phyloP scores from a whole-genome alignment of 768 basidiomycete species.

The Sutorius australiensis region DNA sequence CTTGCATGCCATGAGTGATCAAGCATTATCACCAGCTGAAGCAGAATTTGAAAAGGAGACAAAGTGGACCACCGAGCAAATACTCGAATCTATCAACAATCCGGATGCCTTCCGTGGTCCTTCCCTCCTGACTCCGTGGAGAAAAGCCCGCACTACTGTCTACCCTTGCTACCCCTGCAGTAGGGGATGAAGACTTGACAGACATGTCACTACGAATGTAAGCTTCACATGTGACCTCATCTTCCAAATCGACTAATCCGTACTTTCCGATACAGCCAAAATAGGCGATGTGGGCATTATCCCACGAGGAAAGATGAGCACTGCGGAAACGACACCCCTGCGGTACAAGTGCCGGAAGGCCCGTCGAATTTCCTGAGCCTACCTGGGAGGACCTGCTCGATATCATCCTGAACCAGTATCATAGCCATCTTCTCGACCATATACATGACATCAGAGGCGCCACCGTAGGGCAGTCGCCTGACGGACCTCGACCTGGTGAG shows the following conservation, averaged over 20 bases:
- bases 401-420: constrained; percentile 23
- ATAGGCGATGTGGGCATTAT: constrained; percentile 41
- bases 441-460: constrained; percentile 18
- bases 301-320: constrained; percentile 48
- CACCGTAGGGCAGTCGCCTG: constrained; percentile 26
- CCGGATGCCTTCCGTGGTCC: not conserved
- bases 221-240: not conserved
- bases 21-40: not conserved
- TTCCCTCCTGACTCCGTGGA: not conserved
- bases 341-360: constrained; percentile 11
- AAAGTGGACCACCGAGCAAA: not conserved
- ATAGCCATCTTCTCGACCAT: constrained; percentile 19
- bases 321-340: constrained; percentile 32
- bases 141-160: not conserved
- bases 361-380: constrained; percentile 27
- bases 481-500: constrained; percentile 31
- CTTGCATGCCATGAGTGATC: not conserved
- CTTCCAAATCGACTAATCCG: not conserved
- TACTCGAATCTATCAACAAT: not conserved
- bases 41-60: not conserved
- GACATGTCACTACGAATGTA: constrained; percentile 10
- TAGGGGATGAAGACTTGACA: constrained; percentile 19
- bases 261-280: constrained; percentile 1
- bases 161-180: not conserved
- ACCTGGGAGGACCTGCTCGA: constrained; percentile 17